Percentiles rank a stretch among this genome's conserved stretches.
These are phyloP conservation scores for Anthracocystis panici-leucophaei DNA, from an alignment of 1,284 basidiomycete genomes.

Conservation along the genomic window DNA sequence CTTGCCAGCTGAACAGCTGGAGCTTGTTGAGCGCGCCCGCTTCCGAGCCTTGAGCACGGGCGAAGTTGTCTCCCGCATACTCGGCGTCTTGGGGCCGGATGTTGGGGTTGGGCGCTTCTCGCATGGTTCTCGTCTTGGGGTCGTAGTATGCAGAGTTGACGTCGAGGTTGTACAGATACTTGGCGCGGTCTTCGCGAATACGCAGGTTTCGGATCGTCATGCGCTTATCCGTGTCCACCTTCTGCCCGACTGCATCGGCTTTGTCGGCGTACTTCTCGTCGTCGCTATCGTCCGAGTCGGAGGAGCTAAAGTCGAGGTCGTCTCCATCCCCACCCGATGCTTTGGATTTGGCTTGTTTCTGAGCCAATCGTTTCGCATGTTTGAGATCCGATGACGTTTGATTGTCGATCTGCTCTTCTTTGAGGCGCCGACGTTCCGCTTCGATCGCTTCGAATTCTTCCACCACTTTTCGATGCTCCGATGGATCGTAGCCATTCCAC, in stretches of 20 bases:
- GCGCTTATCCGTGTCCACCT: constrained; percentile 95
- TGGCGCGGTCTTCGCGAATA: constrained; percentile 98
- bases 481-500: constrained; percentile 97
- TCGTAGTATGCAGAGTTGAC: constrained; percentile 97
- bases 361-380: constrained; percentile 84
- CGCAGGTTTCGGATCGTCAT: constrained; percentile 98
- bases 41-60: constrained; percentile 84
- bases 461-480: constrained; percentile 85
- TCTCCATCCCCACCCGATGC: constrained; percentile 10
- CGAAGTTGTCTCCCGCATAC: constrained; percentile 97
- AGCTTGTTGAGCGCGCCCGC: constrained; percentile 89
- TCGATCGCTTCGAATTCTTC: constrained; percentile 92
- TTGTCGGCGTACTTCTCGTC: constrained; percentile 84
- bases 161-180: constrained; percentile 97
- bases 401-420: constrained; percentile 97
- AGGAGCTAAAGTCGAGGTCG: constrained; percentile 80
- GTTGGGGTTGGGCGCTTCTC: constrained; percentile 87
- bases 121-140: constrained; percentile 99
- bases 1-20: constrained; percentile 98
- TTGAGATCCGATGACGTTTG: constrained; percentile 74
- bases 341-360: constrained; percentile 75
- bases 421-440: constrained; percentile 84
- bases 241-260: constrained; percentile 96
- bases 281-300: constrained; percentile 74
- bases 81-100: constrained; percentile 85